phyloP scores from a whole-genome alignment of 2,329 filamentous ascomycete species.

The Hymenoscyphus infarciens region DNA sequence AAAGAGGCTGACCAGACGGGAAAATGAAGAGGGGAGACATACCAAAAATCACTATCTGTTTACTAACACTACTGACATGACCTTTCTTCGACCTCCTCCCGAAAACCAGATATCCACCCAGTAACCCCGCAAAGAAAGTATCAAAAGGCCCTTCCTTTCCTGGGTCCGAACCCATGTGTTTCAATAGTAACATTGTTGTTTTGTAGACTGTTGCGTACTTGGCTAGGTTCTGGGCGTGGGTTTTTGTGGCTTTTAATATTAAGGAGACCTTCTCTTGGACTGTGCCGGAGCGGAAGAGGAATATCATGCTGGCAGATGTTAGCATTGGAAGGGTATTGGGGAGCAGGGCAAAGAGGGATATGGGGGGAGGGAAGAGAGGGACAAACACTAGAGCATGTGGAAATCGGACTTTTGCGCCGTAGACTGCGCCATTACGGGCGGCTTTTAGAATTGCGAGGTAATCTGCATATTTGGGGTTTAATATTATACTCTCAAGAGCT shows the following conservation, averaged over 20 bases:
- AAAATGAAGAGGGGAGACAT: conserved; percentile 7
- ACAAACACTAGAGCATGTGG: conserved; percentile 86
- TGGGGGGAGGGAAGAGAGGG: not conserved
- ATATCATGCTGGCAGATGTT: conserved; percentile 69
- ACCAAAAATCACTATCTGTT: conserved; percentile 93
- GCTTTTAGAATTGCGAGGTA: conserved; percentile 83
- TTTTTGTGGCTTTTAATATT: conserved; percentile 80
- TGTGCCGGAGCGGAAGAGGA: conserved; percentile 89
- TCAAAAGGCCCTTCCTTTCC: conserved; percentile 73
- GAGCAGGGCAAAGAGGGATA: too few relatives aligned
- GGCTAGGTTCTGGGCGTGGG: conserved; percentile 87
- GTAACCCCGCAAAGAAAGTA: conserved; percentile 77
- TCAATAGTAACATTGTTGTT: conserved; percentile 69
- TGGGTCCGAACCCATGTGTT: conserved; percentile 53
- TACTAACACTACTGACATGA: conserved; percentile 75
- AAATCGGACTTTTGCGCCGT: conserved; percentile 96
- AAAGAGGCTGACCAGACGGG: not conserved
- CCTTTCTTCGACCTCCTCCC: conserved; percentile 64
- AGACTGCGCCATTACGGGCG: conserved; percentile 93
- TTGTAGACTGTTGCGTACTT: conserved; percentile 93
- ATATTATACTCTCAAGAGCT: conserved; percentile 68
- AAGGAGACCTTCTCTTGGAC: conserved; percentile 72
- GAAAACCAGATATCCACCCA: conserved; percentile 93
- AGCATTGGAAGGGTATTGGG: not conserved
- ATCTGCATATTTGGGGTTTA: conserved; percentile 83